Evolutionary conservation across 257 asterid genomes (phyloP).

Genomic region (Nicotiana otophora): DNA sequence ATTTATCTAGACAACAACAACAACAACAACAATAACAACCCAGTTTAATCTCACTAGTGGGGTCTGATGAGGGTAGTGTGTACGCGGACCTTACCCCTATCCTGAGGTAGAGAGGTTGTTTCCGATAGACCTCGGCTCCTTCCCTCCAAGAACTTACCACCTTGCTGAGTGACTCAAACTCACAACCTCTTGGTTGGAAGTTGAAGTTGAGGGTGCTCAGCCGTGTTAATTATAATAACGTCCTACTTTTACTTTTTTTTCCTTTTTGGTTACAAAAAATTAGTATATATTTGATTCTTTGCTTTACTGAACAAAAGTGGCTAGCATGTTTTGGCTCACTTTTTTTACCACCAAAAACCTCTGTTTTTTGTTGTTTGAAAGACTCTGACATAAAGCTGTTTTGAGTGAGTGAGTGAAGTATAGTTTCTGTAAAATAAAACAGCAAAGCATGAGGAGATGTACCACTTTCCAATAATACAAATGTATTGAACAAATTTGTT

Average conservation of each 20-base stretch:
- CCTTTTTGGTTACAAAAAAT: too few relatives aligned
- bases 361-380: conserved; percentile 10
- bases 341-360: conserved; percentile 35
- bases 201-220: too few relatives aligned
- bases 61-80: too few relatives aligned
- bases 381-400: conserved; percentile 27
- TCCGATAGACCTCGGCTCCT: too few relatives aligned
- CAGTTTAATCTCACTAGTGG: too few relatives aligned
- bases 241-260: background rate
- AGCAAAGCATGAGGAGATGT: conserved; percentile 18
- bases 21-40: too few relatives aligned
- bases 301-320: conserved; percentile 57
- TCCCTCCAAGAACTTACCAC: too few relatives aligned
- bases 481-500: background rate
- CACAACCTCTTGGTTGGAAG: too few relatives aligned
- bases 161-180: too few relatives aligned
- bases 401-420: conserved; percentile 21
- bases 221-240: background rate
- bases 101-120: too few relatives aligned
- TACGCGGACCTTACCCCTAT: too few relatives aligned
- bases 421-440: conserved; percentile 8
- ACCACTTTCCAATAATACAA: conserved; percentile 14
- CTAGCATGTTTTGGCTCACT: conserved; percentile 40
- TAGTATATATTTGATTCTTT: conserved; percentile 33
- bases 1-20: conserved; percentile 2